Percentiles rank a stretch among this genome's conserved stretches.
Conservation (phyloP, 2,329 filamentous ascomycete species). For the Monosporascus sp. region DNA sequence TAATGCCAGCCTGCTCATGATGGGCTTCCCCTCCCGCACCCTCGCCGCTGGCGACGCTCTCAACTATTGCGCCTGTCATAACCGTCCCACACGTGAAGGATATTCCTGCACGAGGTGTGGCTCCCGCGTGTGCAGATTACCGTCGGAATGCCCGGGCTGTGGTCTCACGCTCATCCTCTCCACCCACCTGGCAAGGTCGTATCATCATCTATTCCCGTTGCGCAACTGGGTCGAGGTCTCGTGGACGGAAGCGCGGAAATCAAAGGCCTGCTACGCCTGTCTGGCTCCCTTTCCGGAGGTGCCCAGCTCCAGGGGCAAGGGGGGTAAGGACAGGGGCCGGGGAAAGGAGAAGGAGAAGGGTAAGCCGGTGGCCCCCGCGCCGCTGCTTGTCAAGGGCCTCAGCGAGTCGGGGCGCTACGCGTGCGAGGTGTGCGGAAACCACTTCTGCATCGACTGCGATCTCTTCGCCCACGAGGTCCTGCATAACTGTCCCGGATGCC, state of each 20-base stretch:
- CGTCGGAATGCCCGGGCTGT: slow-evolving; percentile 87
- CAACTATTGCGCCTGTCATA: slow-evolving; percentile 88
- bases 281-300: slow-evolving; percentile 63
- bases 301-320: slow-evolving; percentile 18
- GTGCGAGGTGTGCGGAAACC: slow-evolving; percentile 78
- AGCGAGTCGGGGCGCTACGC: slow-evolving; percentile 86
- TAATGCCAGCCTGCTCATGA: slow-evolving; percentile 74
- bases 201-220: slow-evolving; percentile 87
- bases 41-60: slow-evolving; percentile 61
- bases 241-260: slow-evolving; percentile 65
- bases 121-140: slow-evolving; percentile 83
- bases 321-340: slow-evolving; percentile 17
- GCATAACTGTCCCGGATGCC: slow-evolving; percentile 94
- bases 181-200: slow-evolving; percentile 87
- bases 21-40: slow-evolving; percentile 91
- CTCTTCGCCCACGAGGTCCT: slow-evolving; percentile 90
- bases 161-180: slow-evolving; percentile 89
- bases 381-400: slow-evolving; percentile 51
- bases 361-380: slow-evolving; percentile 12
- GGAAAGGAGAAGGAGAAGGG: slow-evolving; percentile 12
- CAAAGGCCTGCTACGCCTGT: slow-evolving; percentile 72
- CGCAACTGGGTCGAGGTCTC: slow-evolving; percentile 87
- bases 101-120: slow-evolving; percentile 88
- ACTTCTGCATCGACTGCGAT: slow-evolving; percentile 98
- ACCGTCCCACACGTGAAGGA: slow-evolving; percentile 73